Percentiles rank a stretch among this genome's conserved stretches.
phyloP scores from a whole-genome alignment of 352 stramenopile genomes.

The Phytophthora pini region DNA sequence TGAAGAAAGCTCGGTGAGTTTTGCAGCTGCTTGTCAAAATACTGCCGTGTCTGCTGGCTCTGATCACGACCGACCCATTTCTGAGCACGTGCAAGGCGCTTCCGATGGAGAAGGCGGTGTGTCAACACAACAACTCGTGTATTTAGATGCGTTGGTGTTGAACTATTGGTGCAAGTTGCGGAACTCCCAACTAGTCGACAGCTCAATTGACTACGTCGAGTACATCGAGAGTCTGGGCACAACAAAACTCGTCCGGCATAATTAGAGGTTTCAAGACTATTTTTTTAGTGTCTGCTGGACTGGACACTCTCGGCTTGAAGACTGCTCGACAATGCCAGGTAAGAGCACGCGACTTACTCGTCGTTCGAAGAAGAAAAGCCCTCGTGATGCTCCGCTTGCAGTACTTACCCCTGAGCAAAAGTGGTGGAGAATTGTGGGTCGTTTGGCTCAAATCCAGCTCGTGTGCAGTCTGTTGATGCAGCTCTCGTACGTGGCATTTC shows the following conservation, averaged over 20 bases:
- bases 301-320: background rate
- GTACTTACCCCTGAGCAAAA: conserved; percentile 29
- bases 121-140: conserved; percentile 57
- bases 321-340: conserved; percentile 13
- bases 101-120: conserved; percentile 34
- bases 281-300: conserved; percentile 21
- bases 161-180: conserved; percentile 56
- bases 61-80: conserved; percentile 24
- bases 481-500: conserved; percentile 83
- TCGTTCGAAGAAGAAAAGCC: conserved; percentile 23
- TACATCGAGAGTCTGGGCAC: conserved; percentile 47
- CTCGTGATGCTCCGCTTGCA: conserved; percentile 7
- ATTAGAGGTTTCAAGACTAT: conserved; percentile 29
- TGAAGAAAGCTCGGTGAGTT: conserved; percentile 11
- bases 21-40: conserved; percentile 27
- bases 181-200: conserved; percentile 39
- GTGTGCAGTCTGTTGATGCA: conserved; percentile 73
- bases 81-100: conserved; percentile 53
- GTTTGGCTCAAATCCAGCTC: conserved; percentile 57
- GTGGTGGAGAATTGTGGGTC: conserved; percentile 54
- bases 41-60: conserved; percentile 29
- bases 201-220: conserved; percentile 51
- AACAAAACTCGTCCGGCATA: conserved; percentile 2
- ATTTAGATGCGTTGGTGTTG: conserved; percentile 66
- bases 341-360: conserved; percentile 15